A percentile compares a stretch with the other conserved stretches of the same genome.
phyloP scores from a whole-genome alignment of 2,329 filamentous ascomycete species.

The Fusarium neocosmosporiellum region DNA sequence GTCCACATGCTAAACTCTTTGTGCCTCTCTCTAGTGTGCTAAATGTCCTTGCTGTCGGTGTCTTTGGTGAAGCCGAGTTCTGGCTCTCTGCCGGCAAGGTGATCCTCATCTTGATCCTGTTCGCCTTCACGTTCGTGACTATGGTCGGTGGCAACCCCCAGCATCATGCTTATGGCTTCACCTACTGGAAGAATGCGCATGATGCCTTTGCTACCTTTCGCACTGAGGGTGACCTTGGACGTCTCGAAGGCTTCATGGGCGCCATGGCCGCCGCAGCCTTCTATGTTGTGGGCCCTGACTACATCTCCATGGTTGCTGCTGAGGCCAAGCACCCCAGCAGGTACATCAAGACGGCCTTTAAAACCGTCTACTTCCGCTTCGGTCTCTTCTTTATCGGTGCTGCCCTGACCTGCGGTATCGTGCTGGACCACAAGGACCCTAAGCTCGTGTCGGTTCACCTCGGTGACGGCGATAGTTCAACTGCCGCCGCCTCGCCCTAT shows the following conservation, averaged over 20 bases:
- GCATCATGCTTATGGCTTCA: constrained; percentile 34
- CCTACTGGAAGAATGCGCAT: constrained; percentile 26
- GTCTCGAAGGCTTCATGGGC: constrained; percentile 34
- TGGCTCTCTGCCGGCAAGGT: constrained; percentile 36
- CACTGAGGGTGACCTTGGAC: constrained; percentile 25
- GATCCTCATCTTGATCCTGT: constrained; percentile 36
- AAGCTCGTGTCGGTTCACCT: constrained; percentile 21
- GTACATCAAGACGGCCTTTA: constrained; percentile 76
- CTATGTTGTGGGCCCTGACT: constrained; percentile 34
- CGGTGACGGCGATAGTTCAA: background rate
- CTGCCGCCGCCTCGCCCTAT: constrained; percentile 32
- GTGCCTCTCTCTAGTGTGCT: constrained; percentile 28
- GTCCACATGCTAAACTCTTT: constrained; percentile 32
- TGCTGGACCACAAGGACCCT: constrained; percentile 10
- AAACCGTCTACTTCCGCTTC: constrained; percentile 80
- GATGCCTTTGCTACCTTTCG: constrained; percentile 30
- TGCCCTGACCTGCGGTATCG: constrained; percentile 30
- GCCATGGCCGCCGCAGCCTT: constrained; percentile 27
- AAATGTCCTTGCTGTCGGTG: constrained; percentile 52
- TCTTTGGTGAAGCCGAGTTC: constrained; percentile 40
- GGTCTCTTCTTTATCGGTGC: constrained; percentile 77
- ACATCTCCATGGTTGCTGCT: constrained; percentile 38
- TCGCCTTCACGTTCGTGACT: constrained; percentile 36
- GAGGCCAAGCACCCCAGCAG: constrained; percentile 59
- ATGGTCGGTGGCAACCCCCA: constrained; percentile 37